Base-by-base conservation (phyloP, 345 rosid species). In the Gossypium anomalum region DNA sequence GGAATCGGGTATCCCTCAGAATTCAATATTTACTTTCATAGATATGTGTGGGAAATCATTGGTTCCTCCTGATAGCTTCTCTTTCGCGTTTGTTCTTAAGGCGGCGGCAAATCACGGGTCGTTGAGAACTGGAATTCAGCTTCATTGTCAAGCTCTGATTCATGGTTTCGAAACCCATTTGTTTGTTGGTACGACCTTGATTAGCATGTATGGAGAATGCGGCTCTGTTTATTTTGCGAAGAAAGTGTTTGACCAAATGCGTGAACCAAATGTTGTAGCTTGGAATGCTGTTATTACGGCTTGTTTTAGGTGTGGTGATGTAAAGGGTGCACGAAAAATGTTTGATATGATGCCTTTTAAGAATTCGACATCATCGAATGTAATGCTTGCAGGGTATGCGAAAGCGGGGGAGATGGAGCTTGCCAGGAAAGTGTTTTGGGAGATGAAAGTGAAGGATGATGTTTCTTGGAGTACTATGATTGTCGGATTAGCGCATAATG, bases 391-490 rank as follows among this genome's bases (percentile, higher is more conserved):
- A 6, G 93, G 89, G 60, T 83, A 84, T 64, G 48, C 69, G 52
- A 89, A 86, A 77, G 80, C 80, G 2, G 86, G 88, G 34, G 87
- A 87, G 78, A 60, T 89, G 51, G 85, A 85, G 76, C 70, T 63
- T 38, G 90, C 88, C 23, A 79, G 59, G 80, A 73, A 72, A 3
- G 38, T 71, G 55, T 89, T 89, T 29, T 53, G 45, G 67, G 88
- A 80, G 49, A 89, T 87, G 88, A 78, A 81, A 15, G 49, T 65
- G 51, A 86, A 68, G 74, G 89, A 89, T 80, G 87, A 75, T 75
- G 87, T 89, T 22, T 89, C 93, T 1, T 89, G 91, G 88, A 89
- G 93, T 34, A 89, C 89, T 19, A 79, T 87, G 85, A 83, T 89
- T 79, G 84, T 75, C 73, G 89, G 86, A 57, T 76, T 83, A 81